phyloP scores from a whole-genome alignment of 2,329 filamentous ascomycete genomes.

The Epichloe gansuensis region DNA sequence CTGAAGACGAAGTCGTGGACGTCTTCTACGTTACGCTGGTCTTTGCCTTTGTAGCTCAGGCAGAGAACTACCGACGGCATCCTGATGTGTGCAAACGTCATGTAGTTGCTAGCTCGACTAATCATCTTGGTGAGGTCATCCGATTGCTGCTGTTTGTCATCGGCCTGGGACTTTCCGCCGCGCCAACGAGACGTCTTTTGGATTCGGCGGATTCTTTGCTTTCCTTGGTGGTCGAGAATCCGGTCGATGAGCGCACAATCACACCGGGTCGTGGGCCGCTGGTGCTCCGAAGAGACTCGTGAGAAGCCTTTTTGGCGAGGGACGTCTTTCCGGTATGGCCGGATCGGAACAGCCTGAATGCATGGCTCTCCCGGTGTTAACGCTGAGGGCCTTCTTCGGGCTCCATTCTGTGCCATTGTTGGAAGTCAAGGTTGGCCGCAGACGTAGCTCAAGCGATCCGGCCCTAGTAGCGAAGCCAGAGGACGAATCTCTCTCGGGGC shows the following conservation, averaged over 20 bases:
- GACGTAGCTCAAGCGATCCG: constrained; percentile 67
- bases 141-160: constrained; percentile 53
- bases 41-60: constrained; percentile 91
- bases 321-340: constrained; percentile 29
- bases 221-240: constrained; percentile 29
- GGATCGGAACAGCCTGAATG: constrained; percentile 41
- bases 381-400: constrained; percentile 35
- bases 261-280: constrained; percentile 28
- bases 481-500: constrained; percentile 30
- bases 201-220: constrained; percentile 21
- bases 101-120: constrained; percentile 85
- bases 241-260: constrained; percentile 34
- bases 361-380: constrained; percentile 30
- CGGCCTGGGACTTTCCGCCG: constrained; percentile 33
- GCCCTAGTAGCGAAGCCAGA: constrained; percentile 48
- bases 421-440: constrained; percentile 69
- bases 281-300: constrained; percentile 39
- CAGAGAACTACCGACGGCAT: constrained; percentile 92
- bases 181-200: constrained; percentile 43
- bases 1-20: constrained; percentile 97
- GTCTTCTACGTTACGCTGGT: constrained; percentile 90
- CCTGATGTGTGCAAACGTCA: constrained; percentile 92
- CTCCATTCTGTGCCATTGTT: constrained; percentile 26
- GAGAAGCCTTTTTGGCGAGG: constrained; percentile 39
- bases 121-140: constrained; percentile 98